phyloP scores from a whole-genome alignment of 108 stramenopile species.

The Hondaea fermentalgiana region DNA sequence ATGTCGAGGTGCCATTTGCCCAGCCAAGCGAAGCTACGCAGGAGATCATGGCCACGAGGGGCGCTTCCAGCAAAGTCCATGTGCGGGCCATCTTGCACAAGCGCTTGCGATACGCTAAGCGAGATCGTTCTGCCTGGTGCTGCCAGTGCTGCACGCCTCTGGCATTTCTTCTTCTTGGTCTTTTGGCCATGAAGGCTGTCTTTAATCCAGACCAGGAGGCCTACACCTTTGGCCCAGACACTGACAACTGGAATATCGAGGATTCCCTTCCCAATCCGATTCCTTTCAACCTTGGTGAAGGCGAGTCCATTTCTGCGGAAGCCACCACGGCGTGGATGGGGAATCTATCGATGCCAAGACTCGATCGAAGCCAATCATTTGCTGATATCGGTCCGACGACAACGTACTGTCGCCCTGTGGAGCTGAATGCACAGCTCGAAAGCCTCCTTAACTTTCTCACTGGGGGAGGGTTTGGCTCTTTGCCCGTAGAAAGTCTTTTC shows the following conservation, averaged over 20 bases:
- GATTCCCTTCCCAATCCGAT: neutral
- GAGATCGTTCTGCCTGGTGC: constrained; percentile 31
- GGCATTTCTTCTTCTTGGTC: constrained; percentile 43
- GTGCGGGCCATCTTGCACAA: constrained; percentile 24
- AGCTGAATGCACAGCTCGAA: neutral
- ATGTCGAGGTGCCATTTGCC: neutral
- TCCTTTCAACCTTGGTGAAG: neutral
- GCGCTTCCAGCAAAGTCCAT: neutral
- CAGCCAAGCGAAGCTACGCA: neutral
- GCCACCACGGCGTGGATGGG: neutral
- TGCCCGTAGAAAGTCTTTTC: neutral
- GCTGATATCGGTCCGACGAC: neutral
- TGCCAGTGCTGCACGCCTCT: constrained; percentile 52
- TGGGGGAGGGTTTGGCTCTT: neutral
- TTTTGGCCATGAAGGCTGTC: constrained; percentile 22
- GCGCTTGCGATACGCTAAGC: constrained; percentile 21
- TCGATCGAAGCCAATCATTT: neutral
- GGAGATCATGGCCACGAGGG: neutral
- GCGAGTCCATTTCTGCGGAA: neutral
- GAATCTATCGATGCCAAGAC: neutral
- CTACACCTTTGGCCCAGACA: neutral
- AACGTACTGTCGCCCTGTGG: neutral
- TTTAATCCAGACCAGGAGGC: neutral
- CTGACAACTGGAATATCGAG: neutral
- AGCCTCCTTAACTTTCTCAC: neutral